Evolutionary conservation across 2,329 filamentous ascomycete genomes (phyloP).

Genomic region (Rasamsonia emersonii): DNA sequence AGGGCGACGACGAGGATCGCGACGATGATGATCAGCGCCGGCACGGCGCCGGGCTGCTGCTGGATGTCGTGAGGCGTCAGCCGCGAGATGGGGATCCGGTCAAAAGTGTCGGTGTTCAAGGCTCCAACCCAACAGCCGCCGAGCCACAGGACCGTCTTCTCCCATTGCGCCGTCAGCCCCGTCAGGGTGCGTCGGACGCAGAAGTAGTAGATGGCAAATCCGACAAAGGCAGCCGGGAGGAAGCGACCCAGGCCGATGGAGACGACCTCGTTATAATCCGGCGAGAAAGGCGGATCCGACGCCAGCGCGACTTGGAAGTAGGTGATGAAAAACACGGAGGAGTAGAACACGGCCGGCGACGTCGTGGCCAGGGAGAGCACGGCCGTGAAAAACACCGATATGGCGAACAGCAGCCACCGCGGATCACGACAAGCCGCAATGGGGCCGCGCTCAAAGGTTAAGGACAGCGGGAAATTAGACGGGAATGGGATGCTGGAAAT

Average conservation of each 20-base stretch:
- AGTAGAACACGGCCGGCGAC: conserved; percentile 48
- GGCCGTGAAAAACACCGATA: conserved; percentile 47
- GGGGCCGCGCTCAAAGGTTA: conserved; percentile 41
- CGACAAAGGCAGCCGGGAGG: conserved; percentile 51
- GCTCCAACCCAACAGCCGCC: conserved; percentile 53
- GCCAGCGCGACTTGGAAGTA: conserved; percentile 55
- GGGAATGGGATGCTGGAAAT: conserved; percentile 46
- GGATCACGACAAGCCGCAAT: conserved; percentile 44
- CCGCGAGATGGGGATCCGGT: conserved; percentile 53
- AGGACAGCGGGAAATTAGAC: conserved; percentile 51
- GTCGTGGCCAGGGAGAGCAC: conserved; percentile 50
- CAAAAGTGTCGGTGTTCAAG: conserved; percentile 56
- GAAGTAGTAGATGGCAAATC: conserved; percentile 48
- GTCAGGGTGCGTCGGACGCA: conserved; percentile 42
- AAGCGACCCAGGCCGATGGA: conserved; percentile 49
- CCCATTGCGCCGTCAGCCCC: conserved; percentile 47
- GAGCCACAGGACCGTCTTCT: conserved; percentile 55
- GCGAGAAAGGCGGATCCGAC: conserved; percentile 49
- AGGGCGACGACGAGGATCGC: conserved; percentile 43
- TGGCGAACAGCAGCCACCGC: conserved; percentile 49
- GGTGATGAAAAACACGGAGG: conserved; percentile 45
- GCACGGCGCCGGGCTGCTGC: conserved; percentile 52
- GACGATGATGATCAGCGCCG: conserved; percentile 48
- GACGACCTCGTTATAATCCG: conserved; percentile 47
- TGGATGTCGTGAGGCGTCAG: conserved; percentile 54